phyloP scores from a whole-genome alignment of 1,139 yeast genomes.

The Saccharomyces hybrid region DNA sequence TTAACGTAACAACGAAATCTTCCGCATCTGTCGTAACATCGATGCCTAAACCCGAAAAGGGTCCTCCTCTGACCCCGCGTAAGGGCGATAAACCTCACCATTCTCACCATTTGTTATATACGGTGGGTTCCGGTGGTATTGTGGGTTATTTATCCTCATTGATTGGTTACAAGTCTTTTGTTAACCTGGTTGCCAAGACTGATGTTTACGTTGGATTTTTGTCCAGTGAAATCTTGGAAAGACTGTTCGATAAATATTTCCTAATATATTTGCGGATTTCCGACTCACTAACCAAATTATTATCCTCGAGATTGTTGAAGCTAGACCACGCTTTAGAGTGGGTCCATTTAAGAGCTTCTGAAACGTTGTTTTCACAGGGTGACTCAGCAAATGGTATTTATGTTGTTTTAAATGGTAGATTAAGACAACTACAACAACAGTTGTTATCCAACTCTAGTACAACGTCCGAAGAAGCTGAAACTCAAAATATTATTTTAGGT shows the following conservation, averaged over 20 bases:
- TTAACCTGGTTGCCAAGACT: constrained; percentile 52
- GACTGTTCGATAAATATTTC: constrained; percentile 67
- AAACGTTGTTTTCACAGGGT: constrained; percentile 69
- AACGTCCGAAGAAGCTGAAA: constrained; percentile 11
- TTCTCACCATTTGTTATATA: constrained; percentile 42
- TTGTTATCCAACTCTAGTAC: background rate
- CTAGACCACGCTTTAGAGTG: constrained; percentile 92
- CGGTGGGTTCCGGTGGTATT: constrained; percentile 68
- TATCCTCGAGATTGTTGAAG: constrained; percentile 61
- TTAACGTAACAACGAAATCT: constrained; percentile 47
- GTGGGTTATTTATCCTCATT: constrained; percentile 83
- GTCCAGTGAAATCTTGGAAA: constrained; percentile 54
- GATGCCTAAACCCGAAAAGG: constrained; percentile 12
- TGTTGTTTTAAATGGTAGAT: constrained; percentile 81
- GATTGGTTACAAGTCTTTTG: constrained; percentile 73
- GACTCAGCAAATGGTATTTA: constrained; percentile 90
- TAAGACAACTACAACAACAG: constrained; percentile 48
- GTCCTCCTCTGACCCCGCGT: background rate
- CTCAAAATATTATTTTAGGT: constrained; percentile 39
- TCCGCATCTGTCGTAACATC: constrained; percentile 7
- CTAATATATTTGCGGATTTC: constrained; percentile 73
- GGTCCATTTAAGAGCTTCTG: constrained; percentile 86
- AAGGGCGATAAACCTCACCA: constrained; percentile 10
- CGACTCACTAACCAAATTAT: constrained; percentile 53
- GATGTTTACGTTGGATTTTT: constrained; percentile 66